Evolutionary conservation across 176 grass and related monocot species (phyloP), one percentile per base, ranked within the genome.

Genomic region (Dactylis glomerata): DNA sequence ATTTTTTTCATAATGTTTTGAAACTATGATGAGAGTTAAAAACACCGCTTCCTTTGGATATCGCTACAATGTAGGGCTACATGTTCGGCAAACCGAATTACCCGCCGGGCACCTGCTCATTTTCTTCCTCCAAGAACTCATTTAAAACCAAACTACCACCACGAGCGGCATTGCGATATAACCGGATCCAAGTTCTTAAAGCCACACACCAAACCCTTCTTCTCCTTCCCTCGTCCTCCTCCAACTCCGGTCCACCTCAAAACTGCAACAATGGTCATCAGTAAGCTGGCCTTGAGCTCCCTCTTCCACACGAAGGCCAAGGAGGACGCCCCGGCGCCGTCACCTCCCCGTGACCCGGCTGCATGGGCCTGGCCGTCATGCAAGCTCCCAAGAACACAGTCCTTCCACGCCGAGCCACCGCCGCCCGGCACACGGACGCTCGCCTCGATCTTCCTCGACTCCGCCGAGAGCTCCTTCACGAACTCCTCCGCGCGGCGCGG

Each of bases 301-400:
- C 63, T 93, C 68, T 96, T 93, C 77, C 31, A 67, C 1, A 51
- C 47, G 32, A 96, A 89, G 50, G 33, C 47, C 46, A 92, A 58
- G 82, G 79, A 58, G 75, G 79, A 90, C 9, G 54, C 62, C 13
- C 42, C 75, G 27, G 27, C 69, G 26, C 16, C 70, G 1, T 52
- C 51, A 0, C 80, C 31, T 36, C 59, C 66, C 4, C 8, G 40
- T 26, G 4, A 79, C 8, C 27, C 70, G n/a, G 10, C 76, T 30
- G 61, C 86, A 14, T 89, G 83, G 76, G 81, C 76, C 31, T 96
- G 91, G 93, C 83, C 86, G 32, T 96, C 91, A 28, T 89, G 83
- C 80, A 89, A 89, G 73, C 70, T 62, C 44, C 86, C 91, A 16
- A 85, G 73, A 46, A 85, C 86, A 10, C 74, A 74, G 51, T 76